A percentile compares a stretch with the other conserved stretches of the same genome.
phyloP scores from a whole-genome alignment of 805 yeast genomes.

The Ogataea glucozyma region DNA sequence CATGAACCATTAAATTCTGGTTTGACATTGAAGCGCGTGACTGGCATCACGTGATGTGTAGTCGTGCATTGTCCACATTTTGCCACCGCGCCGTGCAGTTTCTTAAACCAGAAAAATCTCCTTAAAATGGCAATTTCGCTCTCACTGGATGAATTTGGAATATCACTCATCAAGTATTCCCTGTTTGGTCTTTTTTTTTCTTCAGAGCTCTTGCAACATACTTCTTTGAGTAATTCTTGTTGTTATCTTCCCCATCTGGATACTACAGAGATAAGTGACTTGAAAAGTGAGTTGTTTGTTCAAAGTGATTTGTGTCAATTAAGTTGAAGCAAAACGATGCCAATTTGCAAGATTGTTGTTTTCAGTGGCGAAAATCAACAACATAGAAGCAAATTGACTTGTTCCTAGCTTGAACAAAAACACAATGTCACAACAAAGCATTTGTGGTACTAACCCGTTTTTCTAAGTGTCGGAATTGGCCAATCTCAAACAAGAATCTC shows the following conservation, averaged over 20 bases:
- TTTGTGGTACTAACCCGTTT: slow-evolving; percentile 15
- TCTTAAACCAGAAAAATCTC: slow-evolving; percentile 5
- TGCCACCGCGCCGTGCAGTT: slow-evolving; percentile 6
- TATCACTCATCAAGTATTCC: slow-evolving; percentile 21
- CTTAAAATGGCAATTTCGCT: slow-evolving; percentile 8
- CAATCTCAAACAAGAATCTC: slow-evolving; percentile 25
- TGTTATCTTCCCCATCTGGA: slow-evolving; percentile 17
- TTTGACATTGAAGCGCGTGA: not conserved
- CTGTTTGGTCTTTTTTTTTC: slow-evolving; percentile 24
- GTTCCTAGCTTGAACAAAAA: too few species aligned
- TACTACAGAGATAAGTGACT: slow-evolving; percentile 17
- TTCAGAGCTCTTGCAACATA: slow-evolving; percentile 16
- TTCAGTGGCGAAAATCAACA: too few species aligned
- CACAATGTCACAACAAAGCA: not conserved
- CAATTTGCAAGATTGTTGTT: too few species aligned
- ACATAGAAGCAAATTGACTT: too few species aligned
- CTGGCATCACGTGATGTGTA: not conserved
- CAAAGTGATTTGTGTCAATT: too few species aligned
- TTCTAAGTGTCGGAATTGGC: slow-evolving; percentile 29
- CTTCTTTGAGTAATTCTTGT: slow-evolving; percentile 20
- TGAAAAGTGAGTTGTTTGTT: slow-evolving; percentile 19
- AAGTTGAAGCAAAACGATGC: too few species aligned
- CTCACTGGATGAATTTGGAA: slow-evolving; percentile 18
- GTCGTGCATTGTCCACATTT: too few species aligned
- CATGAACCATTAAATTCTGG: too few species aligned